Evolutionary conservation across 2,329 filamentous ascomycete species (phyloP).

Genomic region (Dactylellina cionopaga): DNA sequence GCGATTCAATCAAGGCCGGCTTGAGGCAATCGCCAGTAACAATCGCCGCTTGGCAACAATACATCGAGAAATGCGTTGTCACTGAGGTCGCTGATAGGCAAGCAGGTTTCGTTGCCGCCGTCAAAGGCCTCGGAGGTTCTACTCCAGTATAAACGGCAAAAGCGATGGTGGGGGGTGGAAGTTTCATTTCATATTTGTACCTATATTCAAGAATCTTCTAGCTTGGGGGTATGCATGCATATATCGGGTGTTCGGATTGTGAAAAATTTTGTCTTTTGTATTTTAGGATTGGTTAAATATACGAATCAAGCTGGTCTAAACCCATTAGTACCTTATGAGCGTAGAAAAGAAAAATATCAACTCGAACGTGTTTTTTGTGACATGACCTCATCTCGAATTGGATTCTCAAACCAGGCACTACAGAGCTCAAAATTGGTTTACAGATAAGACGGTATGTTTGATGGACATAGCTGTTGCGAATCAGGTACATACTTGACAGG

Average conservation of each 20-base stretch:
- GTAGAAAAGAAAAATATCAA: no score
- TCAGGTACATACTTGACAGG: no score
- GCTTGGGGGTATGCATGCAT: conserved; percentile 25
- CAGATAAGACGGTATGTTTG: no score
- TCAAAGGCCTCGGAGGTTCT: conserved; percentile 23
- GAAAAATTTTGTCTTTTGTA: conserved; percentile 16
- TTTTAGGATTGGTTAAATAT: background rate
- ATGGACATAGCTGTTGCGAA: no score
- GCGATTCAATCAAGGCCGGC: conserved; percentile 22
- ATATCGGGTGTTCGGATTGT: conserved; percentile 39
- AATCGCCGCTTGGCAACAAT: conserved; percentile 7
- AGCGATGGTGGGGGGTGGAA: background rate
- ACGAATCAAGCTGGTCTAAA: conserved; percentile 7
- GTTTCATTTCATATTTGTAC: background rate
- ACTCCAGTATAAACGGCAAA: background rate
- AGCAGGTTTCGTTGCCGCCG: conserved; percentile 6
- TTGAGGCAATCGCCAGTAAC: conserved; percentile 18
- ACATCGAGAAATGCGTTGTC: conserved; percentile 28
- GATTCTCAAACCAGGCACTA: no score
- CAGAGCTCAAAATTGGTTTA: no score
- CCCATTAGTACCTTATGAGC: no score
- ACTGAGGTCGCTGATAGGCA: conserved; percentile 9
- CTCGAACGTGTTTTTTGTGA: no score
- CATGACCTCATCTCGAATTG: no score
- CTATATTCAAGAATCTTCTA: conserved; percentile 1